These are phyloP conservation scores for Plasmodium inui DNA, from an alignment of 169 alveolate species.

Conservation along the genomic window DNA sequence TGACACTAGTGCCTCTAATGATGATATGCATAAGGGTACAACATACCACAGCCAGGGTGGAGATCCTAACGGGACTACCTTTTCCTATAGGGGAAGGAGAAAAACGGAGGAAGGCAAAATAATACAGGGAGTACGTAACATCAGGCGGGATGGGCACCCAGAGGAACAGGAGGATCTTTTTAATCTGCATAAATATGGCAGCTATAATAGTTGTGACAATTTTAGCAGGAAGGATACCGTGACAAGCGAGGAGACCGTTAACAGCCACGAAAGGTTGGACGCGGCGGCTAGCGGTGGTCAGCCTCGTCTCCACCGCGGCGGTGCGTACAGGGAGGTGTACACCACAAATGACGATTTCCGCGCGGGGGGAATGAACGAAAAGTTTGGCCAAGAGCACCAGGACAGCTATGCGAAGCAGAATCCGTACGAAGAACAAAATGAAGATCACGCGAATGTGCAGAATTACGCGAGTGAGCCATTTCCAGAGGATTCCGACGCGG, in stretches of 20 bases:
- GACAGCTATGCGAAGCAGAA: not conserved
- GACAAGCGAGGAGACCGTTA: conserved; percentile 23
- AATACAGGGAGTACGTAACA: not conserved
- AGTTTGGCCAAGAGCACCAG: not conserved
- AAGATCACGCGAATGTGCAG: not conserved
- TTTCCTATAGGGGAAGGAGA: not conserved
- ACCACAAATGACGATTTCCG: not conserved
- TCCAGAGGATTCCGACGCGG: not conserved
- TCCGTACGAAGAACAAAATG: conserved; percentile 15
- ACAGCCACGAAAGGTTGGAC: not conserved
- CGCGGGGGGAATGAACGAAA: not conserved
- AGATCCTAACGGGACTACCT: not conserved
- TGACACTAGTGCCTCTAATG: not conserved
- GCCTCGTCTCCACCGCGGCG: not conserved
- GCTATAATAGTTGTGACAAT: conserved; percentile 6
- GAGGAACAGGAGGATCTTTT: conserved; percentile 11
- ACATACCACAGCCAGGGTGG: not conserved
- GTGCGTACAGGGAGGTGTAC: not conserved
- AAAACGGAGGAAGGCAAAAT: not conserved
- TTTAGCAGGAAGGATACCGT: conserved; percentile 43
- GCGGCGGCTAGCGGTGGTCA: not conserved
- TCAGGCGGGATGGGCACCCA: not conserved
- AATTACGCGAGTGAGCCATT: not conserved
- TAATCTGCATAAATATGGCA: conserved; percentile 7
- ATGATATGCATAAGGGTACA: not conserved